Base-by-base conservation (phyloP, 495 filamentous ascomycete genomes). In the Neurospora hispaniola region DNA sequence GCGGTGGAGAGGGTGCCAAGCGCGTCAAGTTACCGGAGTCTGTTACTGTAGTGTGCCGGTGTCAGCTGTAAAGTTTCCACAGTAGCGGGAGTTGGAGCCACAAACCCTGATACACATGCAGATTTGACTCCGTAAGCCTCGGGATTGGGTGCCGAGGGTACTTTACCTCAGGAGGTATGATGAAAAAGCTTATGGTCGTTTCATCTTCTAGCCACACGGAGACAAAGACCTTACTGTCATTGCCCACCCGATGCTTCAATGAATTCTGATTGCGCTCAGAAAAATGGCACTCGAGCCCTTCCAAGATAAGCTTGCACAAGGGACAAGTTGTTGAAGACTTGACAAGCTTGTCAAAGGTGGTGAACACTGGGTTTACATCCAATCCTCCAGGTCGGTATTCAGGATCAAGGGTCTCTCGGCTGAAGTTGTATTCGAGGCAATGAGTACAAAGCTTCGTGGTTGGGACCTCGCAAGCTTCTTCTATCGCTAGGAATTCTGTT, bases 141-240 rank as follows among this genome's bases (percentile, higher is more conserved):
- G n/a, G n/a, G n/a, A 9, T 11, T 11, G 2, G 9, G 10, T 10
- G 2, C 3, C 8, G n/a, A 23, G n/a, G 7, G 0, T 1, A 0
- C 7, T 48, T 48, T 4, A 39, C 9, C 44, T 48, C 44, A 11
- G 44, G 44, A 5, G 44, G 46, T 23, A 23, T 23, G 2, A 48
- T 48, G n/a, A 23, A 54, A 3, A 44, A 44, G 43, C 18, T n/a
- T 1, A 44, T n/a, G 3, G n/a, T 23, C n/a, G 46, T 12, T 12
- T 23, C 44, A 4, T 4, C 4, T 48, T 23, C 8, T 0, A 4
- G 2, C 44, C 44, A 23, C 3, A 11, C 4, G 0, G 44, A 48
- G n/a, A 48, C 44, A 11, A 48, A 48, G n/a, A 48, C 0, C n/a
- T 23, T 1, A 3, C 44, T 23, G 10, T 5, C 3, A 23, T 23